Percentiles rank a stretch among this genome's conserved stretches.
Conservation (phyloP, 2,329 filamentous ascomycete species). For the Rachicladosporium sp. region DNA sequence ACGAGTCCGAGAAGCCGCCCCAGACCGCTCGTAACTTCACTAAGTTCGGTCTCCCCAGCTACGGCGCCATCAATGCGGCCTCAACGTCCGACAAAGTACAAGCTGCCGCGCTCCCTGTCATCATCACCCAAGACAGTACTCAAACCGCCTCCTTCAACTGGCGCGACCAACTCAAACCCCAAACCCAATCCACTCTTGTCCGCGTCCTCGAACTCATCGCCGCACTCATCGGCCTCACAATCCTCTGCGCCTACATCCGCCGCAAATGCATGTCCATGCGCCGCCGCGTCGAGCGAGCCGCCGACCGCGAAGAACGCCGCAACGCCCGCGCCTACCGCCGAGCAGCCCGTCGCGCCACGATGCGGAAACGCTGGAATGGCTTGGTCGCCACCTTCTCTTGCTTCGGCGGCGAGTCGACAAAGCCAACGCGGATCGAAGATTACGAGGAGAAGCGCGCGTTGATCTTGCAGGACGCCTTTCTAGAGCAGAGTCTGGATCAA, state of each 20-base stretch:
- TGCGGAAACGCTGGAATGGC: slow-evolving; percentile 37
- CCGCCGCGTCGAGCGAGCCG: slow-evolving; percentile 39
- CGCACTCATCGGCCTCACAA: slow-evolving; percentile 31
- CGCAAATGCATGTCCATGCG: slow-evolving; percentile 38
- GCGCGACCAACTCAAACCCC: too few relatives aligned
- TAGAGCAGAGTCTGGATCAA: slow-evolving; percentile 28
- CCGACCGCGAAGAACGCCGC: slow-evolving; percentile 42
- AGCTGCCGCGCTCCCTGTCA: too few relatives aligned
- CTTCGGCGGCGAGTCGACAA: slow-evolving; percentile 21
- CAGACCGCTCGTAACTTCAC: too few relatives aligned
- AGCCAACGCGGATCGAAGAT: slow-evolving; percentile 24
- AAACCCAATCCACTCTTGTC: not conserved
- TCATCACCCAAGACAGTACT: too few relatives aligned
- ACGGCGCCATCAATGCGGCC: too few relatives aligned
- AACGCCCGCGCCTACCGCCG: slow-evolving; percentile 40
- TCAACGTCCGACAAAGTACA: too few relatives aligned
- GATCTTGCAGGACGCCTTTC: slow-evolving; percentile 28
- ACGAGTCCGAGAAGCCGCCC: too few relatives aligned
- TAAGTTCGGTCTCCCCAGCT: too few relatives aligned
- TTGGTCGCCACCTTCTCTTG: slow-evolving; percentile 19
- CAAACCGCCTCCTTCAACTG: too few relatives aligned
- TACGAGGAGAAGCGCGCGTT: slow-evolving; percentile 42
- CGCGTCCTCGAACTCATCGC: slow-evolving; percentile 33
- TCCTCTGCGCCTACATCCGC: slow-evolving; percentile 32
- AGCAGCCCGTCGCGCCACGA: slow-evolving; percentile 39